Evolutionary conservation across 2,329 filamentous ascomycete genomes (phyloP).

Genomic region (Xylaria sp.): DNA sequence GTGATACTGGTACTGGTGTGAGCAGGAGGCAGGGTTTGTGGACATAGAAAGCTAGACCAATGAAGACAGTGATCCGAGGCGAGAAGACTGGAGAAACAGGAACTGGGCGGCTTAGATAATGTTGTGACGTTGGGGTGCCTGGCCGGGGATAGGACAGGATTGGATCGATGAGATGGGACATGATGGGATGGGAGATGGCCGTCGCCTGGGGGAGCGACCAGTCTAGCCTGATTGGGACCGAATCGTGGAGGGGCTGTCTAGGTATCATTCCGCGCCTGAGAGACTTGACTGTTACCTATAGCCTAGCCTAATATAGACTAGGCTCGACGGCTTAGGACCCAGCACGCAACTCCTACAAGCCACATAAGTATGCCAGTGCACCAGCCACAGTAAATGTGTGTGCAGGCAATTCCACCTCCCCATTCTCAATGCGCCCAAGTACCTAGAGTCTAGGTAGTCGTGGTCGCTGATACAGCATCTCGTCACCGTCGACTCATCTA

Average conservation of each 20-base stretch:
- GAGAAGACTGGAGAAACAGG: neutral
- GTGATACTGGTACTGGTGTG: neutral
- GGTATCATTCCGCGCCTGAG: neutral
- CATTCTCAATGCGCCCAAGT: neutral
- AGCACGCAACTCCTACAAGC: neutral
- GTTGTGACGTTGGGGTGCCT: conserved; percentile 27
- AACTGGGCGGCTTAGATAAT: conserved; percentile 6
- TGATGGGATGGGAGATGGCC: conserved; percentile 1
- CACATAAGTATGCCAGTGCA: neutral
- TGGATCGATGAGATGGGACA: neutral
- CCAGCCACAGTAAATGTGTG: neutral
- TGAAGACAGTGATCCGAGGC: conserved; percentile 1
- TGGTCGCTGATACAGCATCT: neutral
- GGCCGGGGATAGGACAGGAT: conserved; percentile 1
- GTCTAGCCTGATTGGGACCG: conserved; percentile 22
- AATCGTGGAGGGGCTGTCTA: conserved; percentile 14
- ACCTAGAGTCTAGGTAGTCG: neutral
- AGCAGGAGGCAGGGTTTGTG: no score
- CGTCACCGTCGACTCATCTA: neutral
- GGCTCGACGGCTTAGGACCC: no score
- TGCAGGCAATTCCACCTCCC: neutral
- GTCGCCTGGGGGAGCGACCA: conserved; percentile 18
- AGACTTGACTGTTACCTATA: no score
- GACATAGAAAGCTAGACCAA: conserved; percentile 3
- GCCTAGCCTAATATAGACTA: no score